Evolutionary conservation across 2,329 filamentous ascomycete genomes (phyloP).

Genomic region (Calonectria montana): DNA sequence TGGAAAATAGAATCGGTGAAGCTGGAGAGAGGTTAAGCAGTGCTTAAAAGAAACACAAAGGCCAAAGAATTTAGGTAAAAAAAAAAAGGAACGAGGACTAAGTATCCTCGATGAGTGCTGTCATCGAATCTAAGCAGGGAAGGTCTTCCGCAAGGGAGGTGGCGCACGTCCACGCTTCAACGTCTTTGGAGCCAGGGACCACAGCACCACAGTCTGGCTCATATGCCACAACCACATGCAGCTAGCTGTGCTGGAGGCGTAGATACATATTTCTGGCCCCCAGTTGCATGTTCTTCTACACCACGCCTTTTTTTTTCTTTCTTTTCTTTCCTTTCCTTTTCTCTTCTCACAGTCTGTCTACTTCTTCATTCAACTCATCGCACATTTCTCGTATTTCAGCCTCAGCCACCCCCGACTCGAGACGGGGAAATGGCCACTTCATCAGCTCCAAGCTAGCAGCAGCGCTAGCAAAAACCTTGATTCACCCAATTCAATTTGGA

Average conservation of each 20-base stretch:
- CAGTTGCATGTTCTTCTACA: background rate
- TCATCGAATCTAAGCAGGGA: conserved; percentile 3
- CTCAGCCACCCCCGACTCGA: background rate
- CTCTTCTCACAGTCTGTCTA: too few species aligned
- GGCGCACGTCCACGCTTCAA: conserved; percentile 2
- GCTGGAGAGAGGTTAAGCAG: background rate
- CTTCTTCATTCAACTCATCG: background rate
- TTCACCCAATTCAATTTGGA: background rate
- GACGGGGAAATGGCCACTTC: background rate
- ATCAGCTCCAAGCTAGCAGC: background rate
- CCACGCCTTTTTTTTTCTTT: background rate
- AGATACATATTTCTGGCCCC: background rate
- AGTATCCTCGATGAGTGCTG: background rate
- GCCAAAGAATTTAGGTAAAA: background rate
- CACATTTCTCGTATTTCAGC: background rate
- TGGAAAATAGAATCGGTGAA: background rate
- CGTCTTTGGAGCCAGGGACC: background rate
- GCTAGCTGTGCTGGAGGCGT: background rate
- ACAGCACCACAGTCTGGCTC: background rate
- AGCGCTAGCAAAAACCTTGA: background rate
- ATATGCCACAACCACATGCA: conserved; percentile 5
- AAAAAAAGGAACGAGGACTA: background rate
- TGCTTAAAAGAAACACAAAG: background rate
- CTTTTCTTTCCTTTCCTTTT: background rate
- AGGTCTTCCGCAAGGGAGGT: conserved; percentile 13